Conservation (phyloP, 768 basidiomycete genomes). For the Tephrocybe sp. region DNA sequence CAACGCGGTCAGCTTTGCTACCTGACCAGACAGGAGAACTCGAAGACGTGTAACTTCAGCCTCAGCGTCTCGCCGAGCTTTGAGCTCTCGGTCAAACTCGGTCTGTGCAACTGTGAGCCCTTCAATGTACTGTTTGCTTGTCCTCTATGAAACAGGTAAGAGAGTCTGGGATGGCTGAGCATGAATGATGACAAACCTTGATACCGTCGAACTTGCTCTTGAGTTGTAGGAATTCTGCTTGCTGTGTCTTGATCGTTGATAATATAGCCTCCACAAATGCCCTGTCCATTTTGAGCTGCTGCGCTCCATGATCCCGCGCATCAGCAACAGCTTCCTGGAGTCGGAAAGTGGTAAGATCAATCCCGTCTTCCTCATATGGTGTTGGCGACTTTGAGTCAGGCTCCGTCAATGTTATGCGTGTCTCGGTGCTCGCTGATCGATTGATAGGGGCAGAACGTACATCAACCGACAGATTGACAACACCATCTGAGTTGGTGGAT, state of each 20-base stretch:
- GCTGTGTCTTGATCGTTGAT: conserved; percentile 59
- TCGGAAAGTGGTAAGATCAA: conserved; percentile 45
- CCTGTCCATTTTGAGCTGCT: conserved; percentile 70
- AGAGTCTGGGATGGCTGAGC: background rate
- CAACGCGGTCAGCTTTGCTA: conserved; percentile 80
- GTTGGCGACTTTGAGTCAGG: conserved; percentile 30
- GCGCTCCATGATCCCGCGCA: conserved; percentile 55
- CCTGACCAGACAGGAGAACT: conserved; percentile 86
- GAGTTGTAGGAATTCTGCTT: conserved; percentile 57
- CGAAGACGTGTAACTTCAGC: conserved; percentile 86
- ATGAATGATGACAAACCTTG: conserved; percentile 55
- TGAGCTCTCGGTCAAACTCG: conserved; percentile 91
- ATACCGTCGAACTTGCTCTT: conserved; percentile 81
- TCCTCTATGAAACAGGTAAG: conserved; percentile 50
- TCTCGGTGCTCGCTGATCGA: conserved; percentile 6
- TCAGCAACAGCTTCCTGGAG: conserved; percentile 62
- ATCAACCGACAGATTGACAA: background rate
- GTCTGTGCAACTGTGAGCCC: conserved; percentile 90
- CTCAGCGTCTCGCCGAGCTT: conserved; percentile 86
- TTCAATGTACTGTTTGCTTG: conserved; percentile 89
- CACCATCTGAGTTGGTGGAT: background rate
- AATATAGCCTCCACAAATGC: conserved; percentile 70
- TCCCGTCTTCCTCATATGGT: conserved; percentile 29
- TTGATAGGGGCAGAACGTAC: background rate
- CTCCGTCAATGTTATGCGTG: conserved; percentile 45